These are phyloP conservation scores for Diplodia intermedia DNA, from an alignment of 2,329 filamentous ascomycete genomes.

Conservation along the genomic window DNA sequence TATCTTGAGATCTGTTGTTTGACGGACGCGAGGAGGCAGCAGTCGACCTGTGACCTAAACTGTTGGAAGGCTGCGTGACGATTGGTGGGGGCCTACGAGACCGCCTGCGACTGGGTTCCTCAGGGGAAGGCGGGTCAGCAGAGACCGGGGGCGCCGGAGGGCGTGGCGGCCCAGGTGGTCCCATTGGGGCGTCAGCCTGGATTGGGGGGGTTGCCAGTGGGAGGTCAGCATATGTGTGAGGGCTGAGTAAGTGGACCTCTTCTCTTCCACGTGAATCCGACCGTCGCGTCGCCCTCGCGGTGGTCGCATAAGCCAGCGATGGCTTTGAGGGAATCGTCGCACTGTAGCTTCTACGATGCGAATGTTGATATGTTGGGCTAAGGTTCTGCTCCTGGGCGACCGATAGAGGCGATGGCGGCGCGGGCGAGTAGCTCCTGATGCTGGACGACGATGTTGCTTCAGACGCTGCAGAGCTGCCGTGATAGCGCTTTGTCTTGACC, in stretches of 20 bases:
- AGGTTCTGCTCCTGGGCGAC: background rate
- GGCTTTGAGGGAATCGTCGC: constrained; percentile 11
- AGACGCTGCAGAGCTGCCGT: constrained; percentile 18
- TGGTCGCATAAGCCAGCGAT: background rate
- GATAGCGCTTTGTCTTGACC: background rate
- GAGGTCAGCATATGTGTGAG: constrained; percentile 19
- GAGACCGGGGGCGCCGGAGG: constrained; percentile 18
- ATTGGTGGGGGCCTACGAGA: constrained; percentile 14
- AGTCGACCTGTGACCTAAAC: background rate
- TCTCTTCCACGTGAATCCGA: constrained; percentile 22
- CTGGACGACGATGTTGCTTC: constrained; percentile 12
- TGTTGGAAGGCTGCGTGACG: constrained; percentile 12
- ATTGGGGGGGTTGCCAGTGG: background rate
- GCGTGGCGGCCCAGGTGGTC: constrained; percentile 25
- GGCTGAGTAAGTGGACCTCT: constrained; percentile 20
- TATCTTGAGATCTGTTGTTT: background rate
- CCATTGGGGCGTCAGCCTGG: constrained; percentile 16
- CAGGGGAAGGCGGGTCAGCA: constrained; percentile 29
- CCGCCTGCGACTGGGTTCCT: constrained; percentile 7
- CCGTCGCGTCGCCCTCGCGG: background rate
- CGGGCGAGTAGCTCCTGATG: constrained; percentile 21
- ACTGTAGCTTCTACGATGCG: constrained; percentile 13
- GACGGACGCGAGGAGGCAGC: background rate
- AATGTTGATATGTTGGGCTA: background rate
- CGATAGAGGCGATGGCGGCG: background rate